Evolutionary conservation across 345 rosid genomes (phyloP), one percentile per base, ranked within the genome.

Genomic region (Populus euphratica): DNA sequence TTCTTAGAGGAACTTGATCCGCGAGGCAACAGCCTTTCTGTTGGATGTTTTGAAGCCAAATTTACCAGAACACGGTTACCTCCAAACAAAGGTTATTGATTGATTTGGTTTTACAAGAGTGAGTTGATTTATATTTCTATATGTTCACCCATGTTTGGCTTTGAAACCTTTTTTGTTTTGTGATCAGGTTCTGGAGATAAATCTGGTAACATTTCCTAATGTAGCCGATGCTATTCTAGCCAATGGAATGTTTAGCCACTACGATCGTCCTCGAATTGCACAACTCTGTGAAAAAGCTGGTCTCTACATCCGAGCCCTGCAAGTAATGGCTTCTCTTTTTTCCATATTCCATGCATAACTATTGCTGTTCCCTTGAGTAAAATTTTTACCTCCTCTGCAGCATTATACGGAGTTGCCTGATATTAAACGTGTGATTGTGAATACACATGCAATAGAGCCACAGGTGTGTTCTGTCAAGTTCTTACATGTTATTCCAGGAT

Each of bases 281-380:
- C 99, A 96, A 83, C 95, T 96, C 77, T 96, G 99, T 90, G 99
- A 94, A 85, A 96, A 96, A 85, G 98, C 99, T 83, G 97, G 99
- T 77, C 95, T 96, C 73, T 96, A 84, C 76, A 86, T 95, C 36
- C 89, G 94, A 75, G 97, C 99, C 69, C 77, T 96, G 85, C 97
- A 94, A 87, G 99, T 96, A 86, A 85, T n/a, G 35, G 62, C 50
- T 76, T 66, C 6, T 18, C 27, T 44, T 2, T 25, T 54, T 8
- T 67, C 38, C 65, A 63, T 49, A 9, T 27, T 67, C 33, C 29
- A 18, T 21, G 16, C 18, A 25, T 44, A 31, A 29, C 41, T 73
- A 14, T 23, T 16, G 8, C 44, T 27, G 2, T 68, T 31, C 25
- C 70, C 27, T 50, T 13, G 29, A 73, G 27, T 75, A 36, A 81